A percentile compares a stretch with the other conserved stretches of the same genome.
Evolutionary conservation across 2,329 filamentous ascomycete species (phyloP).

Genomic region (Claviceps spartinae): DNA sequence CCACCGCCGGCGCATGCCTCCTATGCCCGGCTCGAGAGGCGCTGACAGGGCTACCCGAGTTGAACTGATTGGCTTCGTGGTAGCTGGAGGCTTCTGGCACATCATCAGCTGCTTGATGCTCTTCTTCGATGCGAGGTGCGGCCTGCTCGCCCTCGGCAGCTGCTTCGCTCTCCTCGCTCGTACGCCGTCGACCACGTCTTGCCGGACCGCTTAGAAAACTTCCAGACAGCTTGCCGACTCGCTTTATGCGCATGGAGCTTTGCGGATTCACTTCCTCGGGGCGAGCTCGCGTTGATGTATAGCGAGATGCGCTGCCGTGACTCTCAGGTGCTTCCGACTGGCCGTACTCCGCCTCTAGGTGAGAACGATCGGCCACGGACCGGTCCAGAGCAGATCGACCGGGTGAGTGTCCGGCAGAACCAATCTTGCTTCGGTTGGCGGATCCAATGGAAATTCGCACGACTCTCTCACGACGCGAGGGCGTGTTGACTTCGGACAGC

Average conservation of each 20-base stretch:
- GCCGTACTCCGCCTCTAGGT: constrained; percentile 31
- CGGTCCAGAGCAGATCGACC: constrained; percentile 22
- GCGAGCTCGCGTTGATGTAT: constrained; percentile 35
- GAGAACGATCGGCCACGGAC: constrained; percentile 20
- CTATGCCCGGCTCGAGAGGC: constrained; percentile 29
- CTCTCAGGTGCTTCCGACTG: constrained; percentile 35
- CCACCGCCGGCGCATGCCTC: constrained; percentile 24
- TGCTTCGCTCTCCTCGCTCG: constrained; percentile 48
- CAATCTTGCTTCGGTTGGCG: constrained; percentile 25
- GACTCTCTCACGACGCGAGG: constrained; percentile 34
- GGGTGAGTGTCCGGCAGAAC: constrained; percentile 23
- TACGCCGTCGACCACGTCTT: constrained; percentile 54
- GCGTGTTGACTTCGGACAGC: constrained; percentile 37
- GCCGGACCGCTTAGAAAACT: constrained; percentile 71
- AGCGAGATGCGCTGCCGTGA: constrained; percentile 40
- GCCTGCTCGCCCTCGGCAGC: constrained; percentile 29
- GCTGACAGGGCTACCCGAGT: constrained; percentile 46
- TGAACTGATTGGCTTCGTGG: constrained; percentile 29
- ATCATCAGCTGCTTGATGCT: constrained; percentile 26
- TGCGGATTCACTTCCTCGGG: constrained; percentile 55
- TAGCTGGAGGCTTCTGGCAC: constrained; percentile 30
- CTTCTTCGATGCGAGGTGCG: constrained; percentile 27
- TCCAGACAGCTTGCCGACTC: constrained; percentile 60
- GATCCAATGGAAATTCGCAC: constrained; percentile 42
- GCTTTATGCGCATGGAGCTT: constrained; percentile 64